Conservation (phyloP, 352 stramenopile species). For the Phytophthora nicotianae region DNA sequence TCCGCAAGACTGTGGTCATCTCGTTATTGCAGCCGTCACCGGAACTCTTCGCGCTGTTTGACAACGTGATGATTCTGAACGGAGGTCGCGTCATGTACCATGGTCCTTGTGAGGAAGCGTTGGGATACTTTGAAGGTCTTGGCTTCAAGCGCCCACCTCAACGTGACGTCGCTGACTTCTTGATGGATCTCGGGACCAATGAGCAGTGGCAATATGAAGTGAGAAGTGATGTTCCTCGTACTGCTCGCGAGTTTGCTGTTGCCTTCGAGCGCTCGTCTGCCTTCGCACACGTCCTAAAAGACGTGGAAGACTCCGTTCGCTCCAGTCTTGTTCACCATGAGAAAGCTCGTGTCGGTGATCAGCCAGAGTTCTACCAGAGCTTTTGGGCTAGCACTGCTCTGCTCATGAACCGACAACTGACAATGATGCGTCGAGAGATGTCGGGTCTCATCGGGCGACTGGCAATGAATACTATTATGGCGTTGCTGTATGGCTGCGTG, state of each 20-base stretch:
- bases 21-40: conserved; percentile 29
- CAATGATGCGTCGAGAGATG: conserved; percentile 18
- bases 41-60: conserved; percentile 27
- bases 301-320: conserved; percentile 2
- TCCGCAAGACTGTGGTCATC: conserved; percentile 7
- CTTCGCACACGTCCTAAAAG: not conserved
- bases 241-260: conserved; percentile 9
- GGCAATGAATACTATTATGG: conserved; percentile 24
- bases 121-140: conserved; percentile 19
- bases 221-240: conserved; percentile 3
- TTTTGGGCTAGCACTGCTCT: conserved; percentile 24
- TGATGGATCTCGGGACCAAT: conserved; percentile 52
- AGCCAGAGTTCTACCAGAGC: conserved; percentile 22
- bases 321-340: not conserved
- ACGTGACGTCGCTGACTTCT: conserved; percentile 54
- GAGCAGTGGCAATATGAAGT: conserved; percentile 47
- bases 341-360: not conserved
- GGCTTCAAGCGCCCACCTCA: conserved; percentile 28
- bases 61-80: too few species aligned
- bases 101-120: conserved; percentile 5
- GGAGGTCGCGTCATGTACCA: conserved; percentile 18
- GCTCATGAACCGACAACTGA: conserved; percentile 19
- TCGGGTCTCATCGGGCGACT: conserved; percentile 15
- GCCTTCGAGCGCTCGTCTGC: conserved; percentile 12
- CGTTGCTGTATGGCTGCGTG: conserved; percentile 21